Evolutionary conservation across 345 rosid species (phyloP).

Genomic region (Erysimum cheiranthoides): DNA sequence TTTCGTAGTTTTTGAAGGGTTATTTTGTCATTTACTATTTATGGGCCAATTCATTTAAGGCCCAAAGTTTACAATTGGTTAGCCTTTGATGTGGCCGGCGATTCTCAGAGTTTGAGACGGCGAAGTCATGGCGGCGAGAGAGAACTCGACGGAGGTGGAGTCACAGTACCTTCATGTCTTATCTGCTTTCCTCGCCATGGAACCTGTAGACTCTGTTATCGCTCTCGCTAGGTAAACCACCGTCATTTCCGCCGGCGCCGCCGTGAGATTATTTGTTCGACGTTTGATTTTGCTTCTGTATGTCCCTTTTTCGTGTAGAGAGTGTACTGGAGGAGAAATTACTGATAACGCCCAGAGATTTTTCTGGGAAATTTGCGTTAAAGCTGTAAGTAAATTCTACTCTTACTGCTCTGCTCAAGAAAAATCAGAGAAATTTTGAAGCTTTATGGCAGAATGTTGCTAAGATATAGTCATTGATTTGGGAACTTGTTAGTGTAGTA

Average conservation of each 20-base stretch:
- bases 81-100: not conserved
- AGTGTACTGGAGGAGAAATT: slow-evolving; percentile 64
- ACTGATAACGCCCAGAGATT: slow-evolving; percentile 68
- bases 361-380: slow-evolving; percentile 67
- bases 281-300: slow-evolving; percentile 9
- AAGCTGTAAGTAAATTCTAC: slow-evolving; percentile 54
- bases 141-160: slow-evolving; percentile 19
- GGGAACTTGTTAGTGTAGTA: not conserved
- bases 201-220: slow-evolving; percentile 57
- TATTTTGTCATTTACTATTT: not conserved
- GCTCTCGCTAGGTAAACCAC: slow-evolving; percentile 59
- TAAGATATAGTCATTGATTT: not conserved
- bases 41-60: not conserved
- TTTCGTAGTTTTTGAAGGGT: not conserved
- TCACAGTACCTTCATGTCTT: slow-evolving; percentile 55
- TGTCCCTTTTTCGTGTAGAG: slow-evolving; percentile 42
- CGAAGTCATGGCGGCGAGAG: slow-evolving; percentile 48
- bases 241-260: not conserved
- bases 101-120: slow-evolving; percentile 35
- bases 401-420: slow-evolving; percentile 20
- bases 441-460: not conserved
- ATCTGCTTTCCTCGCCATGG: slow-evolving; percentile 84
- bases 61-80: not conserved
- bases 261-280: not conserved
- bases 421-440: slow-evolving; percentile 5